phyloP scores from a whole-genome alignment of 2,329 filamentous ascomycete genomes.

The Calonectria fujianensis region DNA sequence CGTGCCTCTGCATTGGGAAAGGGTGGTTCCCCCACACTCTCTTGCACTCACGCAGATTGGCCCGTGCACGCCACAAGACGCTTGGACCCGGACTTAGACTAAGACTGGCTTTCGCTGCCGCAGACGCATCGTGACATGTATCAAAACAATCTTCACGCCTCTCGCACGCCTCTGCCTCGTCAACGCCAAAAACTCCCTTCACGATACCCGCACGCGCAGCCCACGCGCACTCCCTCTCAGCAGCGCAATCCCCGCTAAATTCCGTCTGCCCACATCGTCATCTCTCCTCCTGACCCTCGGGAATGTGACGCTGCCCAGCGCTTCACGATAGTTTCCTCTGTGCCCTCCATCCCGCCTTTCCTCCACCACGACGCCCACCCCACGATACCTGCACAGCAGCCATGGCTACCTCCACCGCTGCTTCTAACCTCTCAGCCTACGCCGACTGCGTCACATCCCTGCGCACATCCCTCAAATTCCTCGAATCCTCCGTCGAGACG shows the following conservation, averaged over 20 bases:
- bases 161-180: constrained; percentile 20
- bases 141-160: constrained; percentile 36
- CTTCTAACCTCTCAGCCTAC: constrained; percentile 64
- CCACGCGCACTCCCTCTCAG: neutral
- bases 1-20: constrained; percentile 20
- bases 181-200: constrained; percentile 32
- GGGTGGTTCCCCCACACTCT: constrained; percentile 20
- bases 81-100: constrained; percentile 6
- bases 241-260: constrained; percentile 20
- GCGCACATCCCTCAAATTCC: constrained; percentile 75
- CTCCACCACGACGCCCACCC: constrained; percentile 32
- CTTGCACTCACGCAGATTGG: neutral
- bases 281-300: constrained; percentile 12
- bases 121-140: constrained; percentile 20
- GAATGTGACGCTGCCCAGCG: constrained; percentile 24
- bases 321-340: constrained; percentile 23
- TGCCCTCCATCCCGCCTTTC: constrained; percentile 35
- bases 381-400: constrained; percentile 36
- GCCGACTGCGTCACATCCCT: constrained; percentile 76
- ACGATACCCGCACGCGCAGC: constrained; percentile 17
- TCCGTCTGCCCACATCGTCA: neutral
- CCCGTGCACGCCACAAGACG: constrained; percentile 27
- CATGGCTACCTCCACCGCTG: constrained; percentile 50
- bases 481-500: constrained; percentile 76
- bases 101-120: neutral